phyloP scores from a whole-genome alignment of 2,329 filamentous ascomycete species.

The Monosporascus sp. region DNA sequence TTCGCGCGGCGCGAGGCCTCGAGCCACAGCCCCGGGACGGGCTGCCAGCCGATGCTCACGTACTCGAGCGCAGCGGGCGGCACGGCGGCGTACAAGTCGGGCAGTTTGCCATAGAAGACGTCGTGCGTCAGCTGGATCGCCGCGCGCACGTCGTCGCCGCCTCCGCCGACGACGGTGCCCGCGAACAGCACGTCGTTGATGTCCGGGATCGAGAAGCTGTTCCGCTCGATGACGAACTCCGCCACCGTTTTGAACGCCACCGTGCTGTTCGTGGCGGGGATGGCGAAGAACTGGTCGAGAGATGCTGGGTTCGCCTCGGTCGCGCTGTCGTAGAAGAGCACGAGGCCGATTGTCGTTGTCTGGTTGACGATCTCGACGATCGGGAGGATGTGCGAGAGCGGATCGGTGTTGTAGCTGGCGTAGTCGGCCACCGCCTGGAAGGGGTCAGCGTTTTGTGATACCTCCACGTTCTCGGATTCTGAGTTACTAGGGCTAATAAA shows the following conservation, averaged over 20 bases:
- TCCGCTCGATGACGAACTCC: slow-evolving; percentile 27
- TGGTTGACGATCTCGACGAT: slow-evolving; percentile 14
- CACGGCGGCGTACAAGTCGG: slow-evolving; percentile 12
- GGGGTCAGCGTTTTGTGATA: neutral
- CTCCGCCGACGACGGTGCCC: slow-evolving; percentile 24
- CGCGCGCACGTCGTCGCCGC: slow-evolving; percentile 12
- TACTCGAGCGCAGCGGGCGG: slow-evolving; percentile 11
- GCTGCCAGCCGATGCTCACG: slow-evolving; percentile 24
- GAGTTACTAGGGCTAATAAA: too few relatives aligned
- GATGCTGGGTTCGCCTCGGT: slow-evolving; percentile 23
- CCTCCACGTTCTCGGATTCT: too few relatives aligned
- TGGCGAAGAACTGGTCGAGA: slow-evolving; percentile 30
- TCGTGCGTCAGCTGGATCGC: slow-evolving; percentile 16
- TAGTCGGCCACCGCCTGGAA: slow-evolving; percentile 16
- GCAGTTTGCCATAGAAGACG: slow-evolving; percentile 15
- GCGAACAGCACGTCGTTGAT: slow-evolving; percentile 33
- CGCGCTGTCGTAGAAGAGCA: slow-evolving; percentile 31
- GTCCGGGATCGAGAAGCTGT: slow-evolving; percentile 24
- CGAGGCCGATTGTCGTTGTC: slow-evolving; percentile 22
- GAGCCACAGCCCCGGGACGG: slow-evolving; percentile 26
- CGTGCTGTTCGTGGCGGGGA: slow-evolving; percentile 27
- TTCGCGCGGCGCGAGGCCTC: slow-evolving; percentile 20
- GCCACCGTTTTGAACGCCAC: slow-evolving; percentile 29
- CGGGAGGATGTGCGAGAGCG: slow-evolving; percentile 17
- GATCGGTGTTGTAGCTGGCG: slow-evolving; percentile 15